These are phyloP conservation scores for Vachellia pachyceras DNA, from an alignment of 306 rosid species.

Conservation along the genomic window DNA sequence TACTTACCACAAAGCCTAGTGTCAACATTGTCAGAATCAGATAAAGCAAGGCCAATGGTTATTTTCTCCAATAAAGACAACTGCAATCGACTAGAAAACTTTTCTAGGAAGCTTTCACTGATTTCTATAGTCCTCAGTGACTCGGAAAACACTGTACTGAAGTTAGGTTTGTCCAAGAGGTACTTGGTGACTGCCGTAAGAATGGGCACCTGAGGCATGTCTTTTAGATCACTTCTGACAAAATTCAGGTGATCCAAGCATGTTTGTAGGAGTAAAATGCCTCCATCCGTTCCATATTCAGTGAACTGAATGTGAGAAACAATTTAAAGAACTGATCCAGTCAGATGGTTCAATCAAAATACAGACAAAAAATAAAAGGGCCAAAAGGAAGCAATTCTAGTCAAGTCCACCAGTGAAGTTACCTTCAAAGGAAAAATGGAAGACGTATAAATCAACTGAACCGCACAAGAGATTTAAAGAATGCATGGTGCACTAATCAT, in stretches of 20 bases:
- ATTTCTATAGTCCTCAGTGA: conserved; percentile 68
- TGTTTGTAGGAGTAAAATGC: conserved; percentile 80
- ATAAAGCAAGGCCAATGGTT: conserved; percentile 81
- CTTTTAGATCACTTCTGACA: conserved; percentile 56
- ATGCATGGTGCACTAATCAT: conserved; percentile 15
- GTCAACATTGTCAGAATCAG: conserved; percentile 85
- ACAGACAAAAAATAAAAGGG: conserved; percentile 7
- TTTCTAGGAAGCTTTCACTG: conserved; percentile 65
- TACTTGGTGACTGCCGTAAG: conserved; percentile 64
- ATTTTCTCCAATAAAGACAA: conserved; percentile 77
- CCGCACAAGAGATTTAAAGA: conserved; percentile 32
- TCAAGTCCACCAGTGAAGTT: neutral
- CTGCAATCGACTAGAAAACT: conserved; percentile 62
- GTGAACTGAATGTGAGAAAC: conserved; percentile 60
- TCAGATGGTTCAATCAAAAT: conserved; percentile 14
- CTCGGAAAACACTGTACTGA: conserved; percentile 80
- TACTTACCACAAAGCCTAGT: conserved; percentile 72
- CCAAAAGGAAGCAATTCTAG: conserved; percentile 13
- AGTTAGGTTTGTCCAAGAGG: conserved; percentile 82
- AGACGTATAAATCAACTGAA: neutral
- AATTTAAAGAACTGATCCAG: conserved; percentile 33
- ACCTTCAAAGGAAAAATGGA: neutral
- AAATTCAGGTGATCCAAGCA: conserved; percentile 76
- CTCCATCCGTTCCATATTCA: conserved; percentile 78
- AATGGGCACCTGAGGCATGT: conserved; percentile 55